Percentiles rank a stretch among this genome's conserved stretches.
These are phyloP conservation scores for Cardamine resedifolia DNA, from an alignment of 345 rosid genomes.

Conservation along the genomic window DNA sequence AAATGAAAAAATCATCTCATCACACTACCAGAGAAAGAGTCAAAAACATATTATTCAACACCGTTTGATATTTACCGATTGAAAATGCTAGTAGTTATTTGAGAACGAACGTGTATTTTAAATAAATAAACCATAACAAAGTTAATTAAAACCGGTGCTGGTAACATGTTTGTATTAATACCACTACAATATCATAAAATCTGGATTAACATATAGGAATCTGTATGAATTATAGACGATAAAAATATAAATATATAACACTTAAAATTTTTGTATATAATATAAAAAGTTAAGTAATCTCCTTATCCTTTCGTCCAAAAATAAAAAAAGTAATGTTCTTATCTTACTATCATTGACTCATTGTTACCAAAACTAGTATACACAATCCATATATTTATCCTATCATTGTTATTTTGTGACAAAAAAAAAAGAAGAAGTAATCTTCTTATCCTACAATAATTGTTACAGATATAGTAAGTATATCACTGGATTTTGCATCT, in stretches of 20 bases:
- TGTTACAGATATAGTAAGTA: background rate
- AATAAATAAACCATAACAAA: background rate
- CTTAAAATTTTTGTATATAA: no score
- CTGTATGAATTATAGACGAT: background rate
- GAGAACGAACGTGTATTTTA: slow-evolving; percentile 1
- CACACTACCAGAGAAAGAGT: background rate
- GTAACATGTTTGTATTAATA: background rate
- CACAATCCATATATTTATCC: background rate
- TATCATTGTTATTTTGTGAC: no score
- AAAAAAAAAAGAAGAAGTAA: no score
- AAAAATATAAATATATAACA: background rate
- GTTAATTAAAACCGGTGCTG: background rate
- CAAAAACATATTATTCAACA: no score
- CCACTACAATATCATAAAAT: background rate
- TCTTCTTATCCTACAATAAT: background rate
- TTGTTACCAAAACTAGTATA: background rate
- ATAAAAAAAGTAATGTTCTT: background rate
- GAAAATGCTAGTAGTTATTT: background rate
- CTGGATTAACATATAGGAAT: background rate
- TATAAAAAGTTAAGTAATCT: background rate
- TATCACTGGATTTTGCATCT: no score
- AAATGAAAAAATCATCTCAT: background rate
- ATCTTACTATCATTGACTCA: background rate
- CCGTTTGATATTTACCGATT: background rate
- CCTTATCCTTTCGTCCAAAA: no score